These are phyloP conservation scores for Dentiscutata heterogama DNA, from an alignment of 371 early-diverging fungal genomes.

Conservation along the genomic window DNA sequence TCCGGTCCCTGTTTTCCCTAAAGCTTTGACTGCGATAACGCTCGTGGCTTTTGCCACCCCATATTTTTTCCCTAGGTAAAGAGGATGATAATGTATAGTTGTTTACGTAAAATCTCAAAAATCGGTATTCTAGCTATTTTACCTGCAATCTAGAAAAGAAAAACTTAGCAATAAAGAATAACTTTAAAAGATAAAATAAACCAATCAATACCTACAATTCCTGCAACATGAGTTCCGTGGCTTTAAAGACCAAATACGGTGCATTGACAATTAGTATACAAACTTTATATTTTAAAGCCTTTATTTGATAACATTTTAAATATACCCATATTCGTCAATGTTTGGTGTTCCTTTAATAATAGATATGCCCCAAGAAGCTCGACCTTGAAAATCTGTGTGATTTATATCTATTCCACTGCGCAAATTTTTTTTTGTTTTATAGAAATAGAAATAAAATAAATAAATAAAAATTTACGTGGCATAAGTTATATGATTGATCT, in stretches of 20 bases:
- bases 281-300: background rate
- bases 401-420: conserved; percentile 67
- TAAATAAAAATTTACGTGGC: background rate
- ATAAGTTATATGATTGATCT: background rate
- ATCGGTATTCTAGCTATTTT: conserved; percentile 54
- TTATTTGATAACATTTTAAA: conserved; percentile 27
- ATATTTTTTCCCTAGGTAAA: conserved; percentile 60
- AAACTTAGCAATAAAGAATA: background rate
- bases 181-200: background rate
- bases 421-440: too few relatives aligned
- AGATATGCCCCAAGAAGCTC: conserved; percentile 68
- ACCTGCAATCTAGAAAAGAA: background rate
- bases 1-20: conserved; percentile 56
- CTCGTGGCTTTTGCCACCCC: conserved; percentile 78
- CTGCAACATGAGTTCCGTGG: conserved; percentile 44
- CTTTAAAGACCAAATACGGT: background rate
- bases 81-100: conserved; percentile 58
- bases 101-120: conserved; percentile 75
- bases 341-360: conserved; percentile 60
- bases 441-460: too few relatives aligned
- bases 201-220: conserved; percentile 57
- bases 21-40: conserved; percentile 75
- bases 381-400: conserved; percentile 86
- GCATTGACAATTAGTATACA: background rate
- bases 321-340: conserved; percentile 45